Base-by-base conservation (phyloP, 352 stramenopile species). In the Hyaloperonospora arabidopsidis region DNA sequence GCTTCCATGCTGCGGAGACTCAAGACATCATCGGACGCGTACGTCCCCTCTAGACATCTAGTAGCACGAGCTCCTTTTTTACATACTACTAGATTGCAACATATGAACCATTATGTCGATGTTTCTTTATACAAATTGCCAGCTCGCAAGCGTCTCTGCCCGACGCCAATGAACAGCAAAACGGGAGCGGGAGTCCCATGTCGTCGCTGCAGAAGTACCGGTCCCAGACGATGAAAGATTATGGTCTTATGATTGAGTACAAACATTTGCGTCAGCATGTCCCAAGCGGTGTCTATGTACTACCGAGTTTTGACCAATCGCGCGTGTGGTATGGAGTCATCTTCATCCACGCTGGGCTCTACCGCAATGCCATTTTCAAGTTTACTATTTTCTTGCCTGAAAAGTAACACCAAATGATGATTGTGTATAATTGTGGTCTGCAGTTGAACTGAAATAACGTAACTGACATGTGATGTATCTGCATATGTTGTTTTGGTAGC, bases 211-310 rank as follows among this genome's bases (percentile, higher is more conserved):
- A 93, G 58, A 80, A 79, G 41, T 93, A 93, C 50, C 76, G 83
- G 11, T 88, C 79, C 29, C 79, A 93, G 60, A 93, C 83, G 8
- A 93, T 93, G 79, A 90, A 89, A 50, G 93, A 98, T 61, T 98
- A 98, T 62, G 95, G 95, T 5, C 84, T 98, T 6, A 97, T 95
- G 61, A 98, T 98, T 66, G 95, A 98, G 78, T 98, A 98, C 76
- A 98, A 98, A 61, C 93, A 98, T 55, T 61, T 98, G 29, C 92
- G 96, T 49, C 82, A 96, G 45, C 86, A 97, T 59, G 88, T 96
- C 25, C 95, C 95, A 0, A 92, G 83, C 21, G 93, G 95, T 11
- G 96, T 98, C 45, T 98, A 97, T 63, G 81, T 98, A 19, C 76
- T 98, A 36, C 95, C 94, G 38, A 96, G 86, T 49, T 89, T 97